Evolutionary conservation across 2,329 filamentous ascomycete species (phyloP).

Genomic region (Parascedosporium putredinis): DNA sequence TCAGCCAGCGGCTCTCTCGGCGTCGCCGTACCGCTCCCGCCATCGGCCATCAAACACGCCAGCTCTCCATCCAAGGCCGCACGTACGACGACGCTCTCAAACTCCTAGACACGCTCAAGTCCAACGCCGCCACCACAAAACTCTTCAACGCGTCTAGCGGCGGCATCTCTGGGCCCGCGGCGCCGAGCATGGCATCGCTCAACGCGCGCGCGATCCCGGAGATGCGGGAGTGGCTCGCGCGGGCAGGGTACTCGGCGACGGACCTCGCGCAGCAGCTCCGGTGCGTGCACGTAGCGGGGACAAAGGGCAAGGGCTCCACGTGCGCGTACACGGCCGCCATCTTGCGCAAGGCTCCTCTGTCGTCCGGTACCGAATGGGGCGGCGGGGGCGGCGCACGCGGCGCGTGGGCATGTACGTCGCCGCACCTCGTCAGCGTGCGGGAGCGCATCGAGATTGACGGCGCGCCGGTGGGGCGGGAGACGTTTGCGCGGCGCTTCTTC

Average conservation of each 20-base stretch:
- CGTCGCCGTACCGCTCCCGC: not conserved
- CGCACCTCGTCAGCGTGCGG: slow-evolving; percentile 71
- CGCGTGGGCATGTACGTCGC: slow-evolving; percentile 69
- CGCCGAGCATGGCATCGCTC: slow-evolving; percentile 32
- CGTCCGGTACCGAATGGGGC: too few relatives aligned
- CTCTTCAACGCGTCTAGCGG: slow-evolving; percentile 30
- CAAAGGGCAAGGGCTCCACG: slow-evolving; percentile 88
- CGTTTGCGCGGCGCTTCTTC: slow-evolving; percentile 72
- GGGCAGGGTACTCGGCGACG: slow-evolving; percentile 57
- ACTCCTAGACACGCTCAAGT: slow-evolving; percentile 66
- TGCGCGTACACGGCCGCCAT: slow-evolving; percentile 76
- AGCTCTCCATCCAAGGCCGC: slow-evolving; percentile 14
- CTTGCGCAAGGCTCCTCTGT: slow-evolving; percentile 37
- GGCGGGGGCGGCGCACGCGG: slow-evolving; percentile 19
- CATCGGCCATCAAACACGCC: not conserved
- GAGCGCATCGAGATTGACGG: slow-evolving; percentile 80
- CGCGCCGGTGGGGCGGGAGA: slow-evolving; percentile 52
- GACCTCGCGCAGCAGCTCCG: slow-evolving; percentile 33
- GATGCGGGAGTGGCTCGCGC: slow-evolving; percentile 66
- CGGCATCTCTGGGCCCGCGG: slow-evolving; percentile 20
- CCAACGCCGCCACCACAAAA: slow-evolving; percentile 58
- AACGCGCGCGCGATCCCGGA: slow-evolving; percentile 72
- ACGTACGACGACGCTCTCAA: slow-evolving; percentile 57
- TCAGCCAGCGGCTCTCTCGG: not conserved
- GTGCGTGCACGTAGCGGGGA: slow-evolving; percentile 78